Percentiles rank a stretch among this genome's conserved stretches.
These are phyloP conservation scores for Coelastrella sp. DNA, from an alignment of 139 green algal genomes.

Conservation along the genomic window DNA sequence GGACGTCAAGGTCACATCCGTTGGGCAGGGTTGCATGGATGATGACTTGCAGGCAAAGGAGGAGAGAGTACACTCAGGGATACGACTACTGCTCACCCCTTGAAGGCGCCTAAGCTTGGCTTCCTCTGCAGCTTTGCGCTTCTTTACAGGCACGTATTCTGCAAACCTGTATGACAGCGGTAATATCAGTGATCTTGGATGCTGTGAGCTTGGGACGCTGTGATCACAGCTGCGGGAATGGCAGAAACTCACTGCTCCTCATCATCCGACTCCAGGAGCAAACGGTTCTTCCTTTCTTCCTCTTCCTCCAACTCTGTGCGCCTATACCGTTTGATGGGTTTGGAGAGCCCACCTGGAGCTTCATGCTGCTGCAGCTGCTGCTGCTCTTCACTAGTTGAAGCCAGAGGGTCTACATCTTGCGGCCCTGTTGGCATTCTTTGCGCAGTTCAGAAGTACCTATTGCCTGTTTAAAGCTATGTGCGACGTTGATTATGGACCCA, in stretches of 20 bases:
- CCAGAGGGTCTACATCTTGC: neutral
- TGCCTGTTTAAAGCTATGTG: neutral
- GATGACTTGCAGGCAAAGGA: too few species aligned
- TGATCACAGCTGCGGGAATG: neutral
- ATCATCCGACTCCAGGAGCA: constrained; percentile 55
- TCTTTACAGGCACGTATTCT: constrained; percentile 93
- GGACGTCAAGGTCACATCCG: too few species aligned
- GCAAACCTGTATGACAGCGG: constrained; percentile 52
- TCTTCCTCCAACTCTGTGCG: constrained; percentile 78
- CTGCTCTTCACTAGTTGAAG: neutral
- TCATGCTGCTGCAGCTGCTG: neutral
- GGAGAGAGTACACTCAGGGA: too few species aligned
- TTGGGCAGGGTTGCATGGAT: too few species aligned
- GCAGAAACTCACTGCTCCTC: constrained; percentile 50
- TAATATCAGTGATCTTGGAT: neutral
- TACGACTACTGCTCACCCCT: constrained; percentile 49
- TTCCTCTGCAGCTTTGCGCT: constrained; percentile 80
- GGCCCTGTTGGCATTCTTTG: neutral
- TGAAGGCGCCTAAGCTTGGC: constrained; percentile 67
- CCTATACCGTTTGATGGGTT: constrained; percentile 70
- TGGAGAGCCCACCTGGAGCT: neutral
- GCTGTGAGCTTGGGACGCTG: too few species aligned
- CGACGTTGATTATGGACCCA: too few species aligned
- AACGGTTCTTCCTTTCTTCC: constrained; percentile 57
- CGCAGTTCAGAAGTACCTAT: neutral